Conservation (phyloP, 768 basidiomycete genomes). For the Melanogaster broomeanus region DNA sequence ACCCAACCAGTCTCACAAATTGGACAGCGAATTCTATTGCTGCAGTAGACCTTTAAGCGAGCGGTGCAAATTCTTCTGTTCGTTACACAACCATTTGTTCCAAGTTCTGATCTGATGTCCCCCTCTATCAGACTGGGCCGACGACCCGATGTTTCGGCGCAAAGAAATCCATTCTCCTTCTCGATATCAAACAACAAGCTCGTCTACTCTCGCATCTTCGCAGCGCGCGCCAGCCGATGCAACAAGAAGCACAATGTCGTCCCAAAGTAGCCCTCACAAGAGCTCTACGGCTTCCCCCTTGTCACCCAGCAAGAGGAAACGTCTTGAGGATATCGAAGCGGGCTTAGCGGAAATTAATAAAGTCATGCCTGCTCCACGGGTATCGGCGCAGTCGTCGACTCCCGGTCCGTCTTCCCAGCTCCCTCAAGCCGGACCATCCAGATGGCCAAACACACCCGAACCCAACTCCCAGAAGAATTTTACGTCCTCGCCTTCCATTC, state of each 20-base stretch:
- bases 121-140: slow-evolving; percentile 32
- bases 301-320: not conserved
- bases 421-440: not conserved
- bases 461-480: not conserved
- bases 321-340: not conserved
- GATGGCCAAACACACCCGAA: slow-evolving; percentile 1
- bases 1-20: not conserved
- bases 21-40: slow-evolving; percentile 36
- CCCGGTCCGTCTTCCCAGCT: not conserved
- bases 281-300: not conserved
- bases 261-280: not conserved
- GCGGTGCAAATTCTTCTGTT: slow-evolving; percentile 39
- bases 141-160: slow-evolving; percentile 20
- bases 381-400: not conserved
- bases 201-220: not conserved
- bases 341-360: not conserved
- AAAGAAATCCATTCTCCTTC: not conserved
- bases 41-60: slow-evolving; percentile 28
- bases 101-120: not conserved
- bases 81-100: not conserved
- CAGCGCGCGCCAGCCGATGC: not conserved
- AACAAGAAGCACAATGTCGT: not conserved
- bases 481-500: not conserved
- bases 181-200: not conserved
- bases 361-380: not conserved